Base-by-base conservation (phyloP, 495 filamentous ascomycete species). In the Annulohypoxylon moriforme region DNA sequence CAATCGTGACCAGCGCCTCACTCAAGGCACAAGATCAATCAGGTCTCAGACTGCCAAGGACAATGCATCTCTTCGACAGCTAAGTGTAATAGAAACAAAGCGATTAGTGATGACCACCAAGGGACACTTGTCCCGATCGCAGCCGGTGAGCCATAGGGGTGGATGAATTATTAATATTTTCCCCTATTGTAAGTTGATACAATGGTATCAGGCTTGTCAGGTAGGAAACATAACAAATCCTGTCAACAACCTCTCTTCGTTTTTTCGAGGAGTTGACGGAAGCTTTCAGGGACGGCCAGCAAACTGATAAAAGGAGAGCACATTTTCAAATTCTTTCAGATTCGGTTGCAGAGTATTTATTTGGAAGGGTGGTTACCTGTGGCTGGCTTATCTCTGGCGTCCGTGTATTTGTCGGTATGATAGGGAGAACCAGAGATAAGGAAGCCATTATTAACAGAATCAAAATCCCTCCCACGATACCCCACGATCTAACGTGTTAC, bases 391-490 rank as follows among this genome's bases (percentile, higher is more conserved):
- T 73, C 70, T 73, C 70, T 73, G 70, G 60, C 36, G 70, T 65
- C 64, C 34, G 47, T 73, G 70, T 68, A 68, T 57, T 63, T 67
- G 59, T 61, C 53, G 52, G 69, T 64, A 72, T 72, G 64, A 67
- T 72, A 67, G 69, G 69, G 69, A 36, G 69, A 68, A 68, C 70
- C 65, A 73, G 60, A 73, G 70, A 73, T 73, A 73, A 73, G 70
- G 60, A 73, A 55, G 70, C 65, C 60, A 73, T 73, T 73, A 73
- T 73, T 68, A 73, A 73, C 70, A 73, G 64, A 65, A 72, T 72
- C 38, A 57, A 62, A 64, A 68, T 68, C 69, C 59, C 64, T 68
- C 70, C 70, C 70, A 65, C 70, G 70, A 73, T 68, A 73, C 70
- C 70, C 70, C 70, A 73, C 70, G 70, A 73, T 68, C 64, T 65